These are phyloP conservation scores for Eucalyptus cladocalyx DNA, from an alignment of 345 rosid species.

Conservation along the genomic window DNA sequence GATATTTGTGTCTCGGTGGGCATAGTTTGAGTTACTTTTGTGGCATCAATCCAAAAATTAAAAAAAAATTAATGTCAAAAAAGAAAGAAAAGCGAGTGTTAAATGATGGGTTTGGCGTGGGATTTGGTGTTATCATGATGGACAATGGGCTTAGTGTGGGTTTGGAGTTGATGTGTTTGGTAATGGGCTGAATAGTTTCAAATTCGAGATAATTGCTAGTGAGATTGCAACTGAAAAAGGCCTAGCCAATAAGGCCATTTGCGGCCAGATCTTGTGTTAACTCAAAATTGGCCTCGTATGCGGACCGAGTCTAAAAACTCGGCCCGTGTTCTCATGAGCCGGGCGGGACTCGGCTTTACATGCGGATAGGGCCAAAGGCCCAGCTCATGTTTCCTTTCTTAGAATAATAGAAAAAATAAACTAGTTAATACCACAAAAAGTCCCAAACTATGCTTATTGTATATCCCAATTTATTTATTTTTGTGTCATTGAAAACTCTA, in stretches of 20 bases:
- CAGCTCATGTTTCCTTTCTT: neutral
- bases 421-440: too few relatives aligned
- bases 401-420: too few relatives aligned
- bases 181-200: too few relatives aligned
- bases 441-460: too few relatives aligned
- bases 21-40: too few relatives aligned
- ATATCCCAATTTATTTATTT: too few relatives aligned
- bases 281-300: neutral
- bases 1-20: rapidly evolving
- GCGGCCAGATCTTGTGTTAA: neutral
- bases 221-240: neutral
- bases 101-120: neutral
- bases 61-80: too few relatives aligned
- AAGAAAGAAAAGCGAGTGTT: neutral
- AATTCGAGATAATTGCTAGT: neutral
- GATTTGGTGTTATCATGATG: neutral
- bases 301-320: neutral
- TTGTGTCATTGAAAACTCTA: too few relatives aligned
- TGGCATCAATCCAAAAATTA: too few relatives aligned
- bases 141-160: neutral
- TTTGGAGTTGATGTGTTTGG: too few relatives aligned
- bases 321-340: neutral
- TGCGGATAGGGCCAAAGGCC: neutral
- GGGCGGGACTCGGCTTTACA: rapidly evolving
- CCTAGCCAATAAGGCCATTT: neutral